Evolutionary conservation across 331 rosid species (phyloP).

Genomic region (Spiraea crenata): DNA sequence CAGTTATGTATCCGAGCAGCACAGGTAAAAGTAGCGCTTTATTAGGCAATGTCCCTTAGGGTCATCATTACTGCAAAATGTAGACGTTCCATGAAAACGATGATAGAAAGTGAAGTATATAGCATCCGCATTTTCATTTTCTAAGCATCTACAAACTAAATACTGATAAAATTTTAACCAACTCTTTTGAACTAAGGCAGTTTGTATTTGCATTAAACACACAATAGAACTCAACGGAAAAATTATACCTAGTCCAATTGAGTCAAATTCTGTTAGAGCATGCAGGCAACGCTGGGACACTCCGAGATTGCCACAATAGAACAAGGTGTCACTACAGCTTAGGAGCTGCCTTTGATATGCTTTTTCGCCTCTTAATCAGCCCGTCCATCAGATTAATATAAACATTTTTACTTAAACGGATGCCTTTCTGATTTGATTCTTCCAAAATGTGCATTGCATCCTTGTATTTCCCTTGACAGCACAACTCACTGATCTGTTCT

Average conservation of each 20-base stretch:
- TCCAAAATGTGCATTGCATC: slow-evolving; percentile 67
- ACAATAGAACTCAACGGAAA: not conserved
- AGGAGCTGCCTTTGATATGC: slow-evolving; percentile 41
- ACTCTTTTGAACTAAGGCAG: not conserved
- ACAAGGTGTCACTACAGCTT: slow-evolving; percentile 12
- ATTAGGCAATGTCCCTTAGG: not conserved
- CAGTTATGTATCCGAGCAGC: not conserved
- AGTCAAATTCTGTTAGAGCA: not conserved
- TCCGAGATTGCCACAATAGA: slow-evolving; percentile 7
- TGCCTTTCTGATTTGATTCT: slow-evolving; percentile 59
- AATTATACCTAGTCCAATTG: not conserved
- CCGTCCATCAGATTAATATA: slow-evolving; percentile 76
- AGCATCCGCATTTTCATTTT: not conserved
- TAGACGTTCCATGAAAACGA: not conserved
- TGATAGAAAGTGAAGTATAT: not conserved
- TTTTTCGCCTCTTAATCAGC: slow-evolving; percentile 65
- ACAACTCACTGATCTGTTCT: slow-evolving; percentile 54
- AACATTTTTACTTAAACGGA: slow-evolving; percentile 43
- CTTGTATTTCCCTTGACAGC: slow-evolving; percentile 66
- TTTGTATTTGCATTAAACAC: not conserved
- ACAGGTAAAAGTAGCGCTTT: not conserved
- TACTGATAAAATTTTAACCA: not conserved
- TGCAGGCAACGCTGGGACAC: not conserved
- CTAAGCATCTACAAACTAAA: not conserved
- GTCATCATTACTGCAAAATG: not conserved